Evolutionary conservation across 306 rosid genomes (phyloP), one percentile per base, ranked within the genome.

Genomic region (Malus fusca): DNA sequence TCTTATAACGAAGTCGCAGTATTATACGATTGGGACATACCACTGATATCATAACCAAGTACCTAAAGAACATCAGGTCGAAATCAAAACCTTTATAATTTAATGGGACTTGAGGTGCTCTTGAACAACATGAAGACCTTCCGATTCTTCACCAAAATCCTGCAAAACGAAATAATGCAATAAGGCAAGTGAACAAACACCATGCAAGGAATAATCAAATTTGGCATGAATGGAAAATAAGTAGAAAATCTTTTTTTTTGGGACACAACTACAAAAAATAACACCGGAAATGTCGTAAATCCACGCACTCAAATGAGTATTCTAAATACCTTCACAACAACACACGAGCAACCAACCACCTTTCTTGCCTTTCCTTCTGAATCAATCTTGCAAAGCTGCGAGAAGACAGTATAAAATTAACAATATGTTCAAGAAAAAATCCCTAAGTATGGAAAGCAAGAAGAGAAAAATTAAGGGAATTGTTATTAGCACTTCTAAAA

Each of bases 341-440:
- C 89, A 13, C 95, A 91, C 15, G 94, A 84, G 84, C 85, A 84
- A 31, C 88, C 85, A 40, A 84, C 83, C n/a, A 84, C 85, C 83
- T 84, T 84, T 66, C 88, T 88, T 8, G 97, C 97, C 77, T 91
- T 91, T 25, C 97, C 97, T 81, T 91, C 97, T 0, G 95, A 88
- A 60, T 91, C 97, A 40, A 89, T 86, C 84, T 91, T 91, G 72
- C 97, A 92, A 78, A 92, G 81, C 97, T 92, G 87, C 60, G 71
- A 61, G 23, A 37, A 60, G 19, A 84, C 44, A 14, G 21, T 46
- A 6, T 19, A 15, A 30, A 22, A 68, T 59, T 25, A 68, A 42
- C 4, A 67, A 17, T 3, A 59, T 1, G 30, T 65, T 48, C 19
- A 8, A 3, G 10, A 37, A 2, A 58, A 26, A 43, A 9, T 48